Evolutionary conservation across 169 alveolate species (phyloP), one percentile per base, ranked within the genome.

Genomic region (Miamiensis avidus): DNA sequence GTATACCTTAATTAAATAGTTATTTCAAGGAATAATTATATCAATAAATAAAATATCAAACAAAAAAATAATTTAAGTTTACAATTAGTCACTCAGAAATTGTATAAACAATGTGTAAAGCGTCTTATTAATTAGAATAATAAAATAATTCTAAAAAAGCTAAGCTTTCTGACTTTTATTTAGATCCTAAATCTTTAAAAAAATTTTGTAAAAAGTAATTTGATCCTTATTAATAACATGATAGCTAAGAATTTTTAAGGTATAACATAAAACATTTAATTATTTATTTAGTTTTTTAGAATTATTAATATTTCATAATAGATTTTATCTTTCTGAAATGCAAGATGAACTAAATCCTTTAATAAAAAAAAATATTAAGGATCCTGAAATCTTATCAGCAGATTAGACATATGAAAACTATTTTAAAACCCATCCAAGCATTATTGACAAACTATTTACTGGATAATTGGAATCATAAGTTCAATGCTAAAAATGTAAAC

Each of bases 191-290:
- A 25, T 31, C 25, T 33, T 78, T 78, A 29, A 78, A 78, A 34
- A 33, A 31, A 33, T 27, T 33, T 34, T 78, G 75, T 0, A 25
- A 78, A 78, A 31, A 78, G 16, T 26, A 78, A 31, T 78, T 78
- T 78, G 74, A 78, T 78, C 83, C 83, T 34, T 0, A 25, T 33
- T 69, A 78, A 20, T 27, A 78, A 33, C 83, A 78, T 78, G 83
- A 78, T 78, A 74, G 75, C 34, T 78, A 78, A 78, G 83, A 78
- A 78, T 78, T 33, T 78, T 78, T 78, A 34, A 33, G n/a, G n/a
- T n/a, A n/a, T n/a, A n/a, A n/a, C n/a, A n/a, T n/a, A n/a, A n/a
- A n/a, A n/a, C n/a, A n/a, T n/a, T n/a, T n/a, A n/a, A n/a, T n/a
- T n/a, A n/a, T n/a, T n/a, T n/a, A n/a, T n/a, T n/a, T n/a, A n/a